A percentile compares a stretch with the other conserved stretches of the same genome.
Evolutionary conservation across 2,329 filamentous ascomycete genomes (phyloP).

Genomic region (Exutisphaerella laricina): DNA sequence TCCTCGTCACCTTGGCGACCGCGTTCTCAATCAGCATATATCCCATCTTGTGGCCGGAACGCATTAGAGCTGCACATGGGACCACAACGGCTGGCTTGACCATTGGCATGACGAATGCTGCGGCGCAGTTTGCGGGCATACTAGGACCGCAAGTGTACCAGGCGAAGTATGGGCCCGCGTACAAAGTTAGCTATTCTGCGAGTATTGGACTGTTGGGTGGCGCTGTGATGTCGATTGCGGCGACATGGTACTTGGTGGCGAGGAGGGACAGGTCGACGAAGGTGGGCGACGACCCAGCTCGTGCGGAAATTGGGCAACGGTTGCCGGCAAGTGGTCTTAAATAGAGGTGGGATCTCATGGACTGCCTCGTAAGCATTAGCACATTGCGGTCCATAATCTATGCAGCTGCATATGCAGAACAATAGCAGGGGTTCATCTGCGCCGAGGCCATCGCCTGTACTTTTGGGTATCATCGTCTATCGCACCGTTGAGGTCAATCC

Average conservation of each 20-base stretch:
- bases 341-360: too few species aligned
- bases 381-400: too few species aligned
- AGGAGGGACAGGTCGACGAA: slow-evolving; percentile 7
- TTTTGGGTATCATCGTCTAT: too few species aligned
- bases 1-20: slow-evolving; percentile 39
- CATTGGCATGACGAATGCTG: slow-evolving; percentile 36
- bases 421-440: too few species aligned
- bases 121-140: slow-evolving; percentile 36
- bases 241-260: slow-evolving; percentile 20
- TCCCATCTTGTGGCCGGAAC: slow-evolving; percentile 39
- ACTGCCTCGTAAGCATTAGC: too few species aligned
- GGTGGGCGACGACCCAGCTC: too few species aligned
- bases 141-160: slow-evolving; percentile 41
- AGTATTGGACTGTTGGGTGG: slow-evolving; percentile 34
- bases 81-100: slow-evolving; percentile 38
- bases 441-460: too few species aligned
- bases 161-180: slow-evolving; percentile 37
- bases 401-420: too few species aligned
- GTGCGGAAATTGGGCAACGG: too few species aligned
- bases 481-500: too few species aligned
- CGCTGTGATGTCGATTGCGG: slow-evolving; percentile 21
- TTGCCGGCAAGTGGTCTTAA: too few species aligned
- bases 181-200: slow-evolving; percentile 36
- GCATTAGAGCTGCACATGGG: slow-evolving; percentile 37
- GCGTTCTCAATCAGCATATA: slow-evolving; percentile 38